These are phyloP conservation scores for Cladosporium sp. DNA, from an alignment of 2,329 filamentous ascomycete species.

Conservation along the genomic window DNA sequence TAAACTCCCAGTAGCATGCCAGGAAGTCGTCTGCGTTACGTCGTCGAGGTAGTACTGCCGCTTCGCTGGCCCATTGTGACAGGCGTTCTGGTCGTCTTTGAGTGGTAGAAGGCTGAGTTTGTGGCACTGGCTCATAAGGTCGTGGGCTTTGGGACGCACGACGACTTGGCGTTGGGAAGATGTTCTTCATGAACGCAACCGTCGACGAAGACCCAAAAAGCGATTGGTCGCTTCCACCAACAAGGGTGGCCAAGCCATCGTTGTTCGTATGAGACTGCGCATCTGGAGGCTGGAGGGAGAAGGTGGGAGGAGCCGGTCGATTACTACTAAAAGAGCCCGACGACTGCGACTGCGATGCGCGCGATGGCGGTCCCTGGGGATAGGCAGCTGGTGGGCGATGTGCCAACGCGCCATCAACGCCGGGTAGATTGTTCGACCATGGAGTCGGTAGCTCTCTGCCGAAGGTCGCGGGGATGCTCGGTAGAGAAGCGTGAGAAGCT, in stretches of 20 bases:
- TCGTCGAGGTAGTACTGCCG: slow-evolving; percentile 19
- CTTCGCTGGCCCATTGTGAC: neutral
- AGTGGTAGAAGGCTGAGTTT: neutral
- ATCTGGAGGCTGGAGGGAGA: slow-evolving; percentile 5
- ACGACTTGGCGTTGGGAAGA: slow-evolving; percentile 4
- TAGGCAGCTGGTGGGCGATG: slow-evolving; percentile 4
- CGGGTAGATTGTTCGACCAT: slow-evolving; percentile 1
- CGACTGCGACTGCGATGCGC: slow-evolving; percentile 1
- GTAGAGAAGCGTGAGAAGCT: neutral
- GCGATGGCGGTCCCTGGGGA: neutral
- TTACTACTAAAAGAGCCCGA: slow-evolving; percentile 4
- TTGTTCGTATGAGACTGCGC: neutral
- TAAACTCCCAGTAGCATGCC: slow-evolving; percentile 25
- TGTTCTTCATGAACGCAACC: slow-evolving; percentile 23
- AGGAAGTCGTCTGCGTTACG: slow-evolving; percentile 25
- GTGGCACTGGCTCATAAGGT: slow-evolving; percentile 4
- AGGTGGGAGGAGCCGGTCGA: slow-evolving; percentile 5
- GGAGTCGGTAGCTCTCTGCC: slow-evolving; percentile 9
- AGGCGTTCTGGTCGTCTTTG: slow-evolving; percentile 15
- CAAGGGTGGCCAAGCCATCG: slow-evolving; percentile 4
- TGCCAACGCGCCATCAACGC: slow-evolving; percentile 7
- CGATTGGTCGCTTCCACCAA: slow-evolving; percentile 1
- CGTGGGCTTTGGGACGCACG: slow-evolving; percentile 14
- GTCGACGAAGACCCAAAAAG: slow-evolving; percentile 23
- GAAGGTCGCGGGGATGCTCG: slow-evolving; percentile 10